Conservation (phyloP, 1,284 basidiomycete species). For the Porodaedalea pini region DNA sequence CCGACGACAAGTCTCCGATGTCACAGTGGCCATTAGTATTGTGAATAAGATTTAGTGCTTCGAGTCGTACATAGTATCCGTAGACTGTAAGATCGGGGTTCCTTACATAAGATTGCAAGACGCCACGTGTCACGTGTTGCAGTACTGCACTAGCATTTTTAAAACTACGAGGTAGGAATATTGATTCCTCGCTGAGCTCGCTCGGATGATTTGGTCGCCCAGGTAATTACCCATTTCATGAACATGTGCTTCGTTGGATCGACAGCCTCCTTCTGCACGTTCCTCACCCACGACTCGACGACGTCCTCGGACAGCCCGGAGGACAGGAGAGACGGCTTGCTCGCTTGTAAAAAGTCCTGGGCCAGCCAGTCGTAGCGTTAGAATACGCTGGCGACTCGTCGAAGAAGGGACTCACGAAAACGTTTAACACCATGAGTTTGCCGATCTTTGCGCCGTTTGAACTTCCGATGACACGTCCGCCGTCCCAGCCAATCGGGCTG, state of each 20-base stretch:
- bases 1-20: too few relatives aligned
- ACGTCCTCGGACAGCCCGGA: slow-evolving; percentile 11
- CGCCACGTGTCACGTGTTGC: too few relatives aligned
- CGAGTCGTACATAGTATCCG: too few relatives aligned
- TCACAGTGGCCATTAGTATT: too few relatives aligned
- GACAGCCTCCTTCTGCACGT: slow-evolving; percentile 10
- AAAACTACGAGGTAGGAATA: too few relatives aligned
- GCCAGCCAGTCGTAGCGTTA: not conserved
- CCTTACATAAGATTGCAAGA: too few relatives aligned
- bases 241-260: slow-evolving; percentile 11
- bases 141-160: too few relatives aligned
- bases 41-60: too few relatives aligned
- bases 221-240: slow-evolving; percentile 17
- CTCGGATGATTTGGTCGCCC: slow-evolving; percentile 11
- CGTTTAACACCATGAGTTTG: slow-evolving; percentile 18
- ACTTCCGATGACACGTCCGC: not conserved
- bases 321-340: slow-evolving; percentile 12
- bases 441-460: slow-evolving; percentile 15
- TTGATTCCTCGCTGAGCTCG: not conserved
- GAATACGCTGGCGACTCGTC: not conserved
- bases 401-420: slow-evolving; percentile 6
- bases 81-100: too few relatives aligned
- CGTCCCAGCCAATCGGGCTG: slow-evolving; percentile 20
- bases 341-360: slow-evolving; percentile 19
- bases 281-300: slow-evolving; percentile 11